A percentile compares a stretch with the other conserved stretches of the same genome.
Conservation (phyloP, 805 yeast species). For the Ogataea nitratoaversa region DNA sequence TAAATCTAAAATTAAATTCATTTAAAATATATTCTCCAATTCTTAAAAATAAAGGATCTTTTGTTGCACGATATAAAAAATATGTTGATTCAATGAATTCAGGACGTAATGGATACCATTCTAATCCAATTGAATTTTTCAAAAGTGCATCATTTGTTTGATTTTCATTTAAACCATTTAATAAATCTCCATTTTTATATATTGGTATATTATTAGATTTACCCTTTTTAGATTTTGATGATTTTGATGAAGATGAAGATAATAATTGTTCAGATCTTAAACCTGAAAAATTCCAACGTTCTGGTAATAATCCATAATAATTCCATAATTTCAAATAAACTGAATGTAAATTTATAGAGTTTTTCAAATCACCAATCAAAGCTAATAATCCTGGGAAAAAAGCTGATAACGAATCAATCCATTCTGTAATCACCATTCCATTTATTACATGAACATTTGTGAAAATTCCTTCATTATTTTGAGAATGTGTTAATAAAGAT, state of each 20-base stretch:
- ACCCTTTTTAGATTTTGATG: too few species aligned
- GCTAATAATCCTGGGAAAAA: conserved; percentile 87
- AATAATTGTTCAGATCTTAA: conserved; percentile 17
- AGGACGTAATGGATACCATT: conserved; percentile 93
- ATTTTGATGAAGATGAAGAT: too few species aligned
- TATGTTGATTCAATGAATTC: conserved; percentile 90
- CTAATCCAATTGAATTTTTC: conserved; percentile 47
- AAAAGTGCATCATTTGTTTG: conserved; percentile 23
- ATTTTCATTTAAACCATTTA: conserved; percentile 18
- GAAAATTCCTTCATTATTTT: conserved; percentile 30
- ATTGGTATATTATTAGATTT: too few species aligned
- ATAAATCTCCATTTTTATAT: conserved; percentile 17
- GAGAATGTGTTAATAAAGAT: conserved; percentile 53
- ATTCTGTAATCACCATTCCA: conserved; percentile 49
- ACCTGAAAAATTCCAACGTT: conserved; percentile 63
- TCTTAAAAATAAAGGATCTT: conserved; percentile 76
- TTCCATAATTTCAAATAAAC: conserved; percentile 76
- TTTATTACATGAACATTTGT: conserved; percentile 50
- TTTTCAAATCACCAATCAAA: conserved; percentile 65
- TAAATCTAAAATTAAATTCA: conserved; percentile 49
- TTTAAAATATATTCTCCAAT: conserved; percentile 65
- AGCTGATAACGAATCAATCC: conserved; percentile 87
- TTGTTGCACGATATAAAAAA: conserved; percentile 75
- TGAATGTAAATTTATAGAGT: conserved; percentile 59
- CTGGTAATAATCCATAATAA: conserved; percentile 77